Evolutionary conservation across 768 basidiomycete genomes (phyloP).

Genomic region (Boletus eberwhitei): DNA sequence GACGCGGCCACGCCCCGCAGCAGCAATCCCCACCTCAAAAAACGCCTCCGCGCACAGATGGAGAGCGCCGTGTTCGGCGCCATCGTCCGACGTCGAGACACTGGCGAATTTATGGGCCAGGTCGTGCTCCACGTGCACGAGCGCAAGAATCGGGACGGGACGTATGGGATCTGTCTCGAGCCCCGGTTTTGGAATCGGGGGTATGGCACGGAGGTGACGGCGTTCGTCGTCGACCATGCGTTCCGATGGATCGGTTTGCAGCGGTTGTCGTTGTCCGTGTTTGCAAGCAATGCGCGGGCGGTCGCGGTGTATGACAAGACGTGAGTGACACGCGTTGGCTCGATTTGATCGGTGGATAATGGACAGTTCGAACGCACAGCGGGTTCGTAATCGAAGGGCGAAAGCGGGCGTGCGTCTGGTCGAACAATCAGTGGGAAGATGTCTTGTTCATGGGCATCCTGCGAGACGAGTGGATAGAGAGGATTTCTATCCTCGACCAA

Average conservation of each 20-base stretch:
- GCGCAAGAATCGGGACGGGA: slow-evolving; percentile 31
- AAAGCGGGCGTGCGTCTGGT: slow-evolving; percentile 36
- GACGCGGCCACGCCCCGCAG: slow-evolving; percentile 10
- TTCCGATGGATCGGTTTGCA: slow-evolving; percentile 40
- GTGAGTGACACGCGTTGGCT: slow-evolving; percentile 29
- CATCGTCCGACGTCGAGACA: slow-evolving; percentile 29
- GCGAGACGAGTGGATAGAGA: slow-evolving; percentile 38
- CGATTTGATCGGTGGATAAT: background rate
- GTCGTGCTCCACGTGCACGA: slow-evolving; percentile 26
- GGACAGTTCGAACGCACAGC: slow-evolving; percentile 17
- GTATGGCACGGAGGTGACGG: slow-evolving; percentile 40
- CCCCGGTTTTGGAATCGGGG: slow-evolving; percentile 38
- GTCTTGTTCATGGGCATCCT: slow-evolving; percentile 38
- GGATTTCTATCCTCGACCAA: slow-evolving; percentile 20
- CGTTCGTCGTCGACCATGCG: slow-evolving; percentile 39
- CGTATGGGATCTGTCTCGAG: slow-evolving; percentile 31
- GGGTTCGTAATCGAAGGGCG: slow-evolving; percentile 41
- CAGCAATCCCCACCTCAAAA: slow-evolving; percentile 14
- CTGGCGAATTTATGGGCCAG: slow-evolving; percentile 33
- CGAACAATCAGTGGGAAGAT: slow-evolving; percentile 37
- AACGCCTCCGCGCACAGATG: slow-evolving; percentile 20
- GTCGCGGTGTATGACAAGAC: slow-evolving; percentile 39
- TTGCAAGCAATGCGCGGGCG: slow-evolving; percentile 38
- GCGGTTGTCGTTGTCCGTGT: slow-evolving; percentile 39
- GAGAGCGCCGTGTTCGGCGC: slow-evolving; percentile 26